Evolutionary conservation across 2,329 filamentous ascomycete species (phyloP), one percentile per base, ranked within the genome.

Genomic region (Colletotrichum ledebouriae): DNA sequence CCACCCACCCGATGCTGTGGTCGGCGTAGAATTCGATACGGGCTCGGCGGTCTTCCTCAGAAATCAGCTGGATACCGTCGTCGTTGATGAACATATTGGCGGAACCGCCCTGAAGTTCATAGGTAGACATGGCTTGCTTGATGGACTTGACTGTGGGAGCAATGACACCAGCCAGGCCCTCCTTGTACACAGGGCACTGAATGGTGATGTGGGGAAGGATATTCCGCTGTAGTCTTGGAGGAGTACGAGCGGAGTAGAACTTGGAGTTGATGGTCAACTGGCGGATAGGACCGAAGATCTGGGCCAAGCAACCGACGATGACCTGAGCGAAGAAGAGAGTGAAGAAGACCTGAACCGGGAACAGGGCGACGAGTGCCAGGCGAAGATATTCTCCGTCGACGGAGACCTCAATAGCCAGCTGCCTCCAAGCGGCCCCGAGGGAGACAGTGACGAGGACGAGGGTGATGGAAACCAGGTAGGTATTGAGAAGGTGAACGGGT

Each of bases 151-250:
- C 87, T 0, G 92, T 95, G 7, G 92, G 92, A 20, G 85, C 86
- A 74, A 94, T 94, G 78, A 97, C 93, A 70, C 84, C 88, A 41
- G 82, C 81, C 3, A 97, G 84, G 71, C 93, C 92, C 77, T 97
- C 93, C 78, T 95, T 96, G 82, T 96, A 97, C 0, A 97, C 92
- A 4, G 93, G 93, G 77, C 92, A 94, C 76, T 97, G 93, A 47
- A 97, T 92, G 3, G 92, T 95, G 71, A 93, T 85, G 75, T 93
- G 92, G 2, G 91, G 92, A 15, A 94, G 84, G 29, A 83, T 76
- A 6, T 80, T 74, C 1, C 79, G 81, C 64, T 86, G 86, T 33
- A 94, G 78, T 55, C 91, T 84, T 20, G 86, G 86, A 1, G 90
- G 89, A 9, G 90, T 85, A n/a, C 85, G 83, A 1, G 91, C 93